Base-by-base conservation (phyloP, 495 filamentous ascomycete species). In the Neurospora pannonica region DNA sequence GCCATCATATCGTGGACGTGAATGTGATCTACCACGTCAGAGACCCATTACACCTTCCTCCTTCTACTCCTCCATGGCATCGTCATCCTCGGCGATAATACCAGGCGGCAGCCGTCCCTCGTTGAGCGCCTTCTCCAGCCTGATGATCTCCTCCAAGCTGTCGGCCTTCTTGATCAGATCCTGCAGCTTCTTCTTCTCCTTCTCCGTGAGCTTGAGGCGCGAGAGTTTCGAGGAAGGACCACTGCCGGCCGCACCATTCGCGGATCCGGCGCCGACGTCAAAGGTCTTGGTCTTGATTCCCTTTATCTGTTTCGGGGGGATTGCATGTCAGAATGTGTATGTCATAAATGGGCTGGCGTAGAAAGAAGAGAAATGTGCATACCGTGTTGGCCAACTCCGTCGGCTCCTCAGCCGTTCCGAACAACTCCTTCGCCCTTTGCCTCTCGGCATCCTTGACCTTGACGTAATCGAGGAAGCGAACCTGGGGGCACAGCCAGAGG, bases 401-500 rank as follows among this genome's bases (percentile, higher is more conserved):
- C 4, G 95, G 96, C 76, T 91, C 88, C 48, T 91, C 87, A 2
- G 80, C 76, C 0, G 90, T 94, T 71, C 96, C 96, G 79, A 98
- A 98, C 2, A 98, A 87, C 80, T 94, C 90, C 42, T 82, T 85
- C 0, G 95, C 94, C 75, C 88, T 86, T 70, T 86, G 80, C 21
- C 95, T 91, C 85, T 99, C 97, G 2, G 85, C 89, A 70, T 95
- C 89, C 80, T 93, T 97, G 38, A 98, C 93, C 83, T 96, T 97
- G 72, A 90, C 88, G 82, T 94, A 98, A 84, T 99, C 97, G 67
- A 99, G 87, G 85, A 97, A 97, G 42, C 95, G 92, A 34, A 99
- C 89, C 28, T 86, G 87, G 5, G 94, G 94, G 77, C 90, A 91
- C 67, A 91, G 88, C 92, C 92, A 98, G 78, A 99, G 89, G 43